Percentiles rank a stretch among this genome's conserved stretches.
Evolutionary conservation across 148 eudicot genomes (phyloP).

Genomic region (Rhododendron griersonianum): DNA sequence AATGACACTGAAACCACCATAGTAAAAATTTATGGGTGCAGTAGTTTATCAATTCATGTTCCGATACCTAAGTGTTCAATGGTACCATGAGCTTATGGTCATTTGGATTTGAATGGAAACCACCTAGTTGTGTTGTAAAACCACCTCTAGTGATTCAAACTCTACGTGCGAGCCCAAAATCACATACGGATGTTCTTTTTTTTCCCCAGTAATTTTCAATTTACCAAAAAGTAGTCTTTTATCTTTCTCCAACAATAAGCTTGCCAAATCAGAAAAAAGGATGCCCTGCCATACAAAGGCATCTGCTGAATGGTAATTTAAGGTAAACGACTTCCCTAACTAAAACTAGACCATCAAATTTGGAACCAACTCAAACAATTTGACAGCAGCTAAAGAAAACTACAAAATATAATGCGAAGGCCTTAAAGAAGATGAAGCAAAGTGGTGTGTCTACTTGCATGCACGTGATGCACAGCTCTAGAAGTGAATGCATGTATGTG

Average conservation of each 20-base stretch:
- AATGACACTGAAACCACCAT: background rate
- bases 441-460: background rate
- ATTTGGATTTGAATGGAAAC: background rate
- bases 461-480: background rate
- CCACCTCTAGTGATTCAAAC: background rate
- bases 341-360: background rate
- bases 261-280: background rate
- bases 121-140: background rate
- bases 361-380: background rate
- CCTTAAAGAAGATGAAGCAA: background rate
- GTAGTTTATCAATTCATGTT: background rate
- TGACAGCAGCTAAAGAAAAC: background rate
- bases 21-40: background rate
- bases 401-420: background rate
- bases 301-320: background rate
- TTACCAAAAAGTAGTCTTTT: background rate
- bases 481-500: background rate
- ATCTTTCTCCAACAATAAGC: background rate
- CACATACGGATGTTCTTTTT: background rate
- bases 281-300: background rate
- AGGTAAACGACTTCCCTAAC: too few species aligned
- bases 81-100: background rate
- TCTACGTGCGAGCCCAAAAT: background rate
- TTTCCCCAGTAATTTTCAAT: background rate
- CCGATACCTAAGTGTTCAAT: background rate